Base-by-base conservation (phyloP, 768 basidiomycete species). In the Coprinellus micaceus region DNA sequence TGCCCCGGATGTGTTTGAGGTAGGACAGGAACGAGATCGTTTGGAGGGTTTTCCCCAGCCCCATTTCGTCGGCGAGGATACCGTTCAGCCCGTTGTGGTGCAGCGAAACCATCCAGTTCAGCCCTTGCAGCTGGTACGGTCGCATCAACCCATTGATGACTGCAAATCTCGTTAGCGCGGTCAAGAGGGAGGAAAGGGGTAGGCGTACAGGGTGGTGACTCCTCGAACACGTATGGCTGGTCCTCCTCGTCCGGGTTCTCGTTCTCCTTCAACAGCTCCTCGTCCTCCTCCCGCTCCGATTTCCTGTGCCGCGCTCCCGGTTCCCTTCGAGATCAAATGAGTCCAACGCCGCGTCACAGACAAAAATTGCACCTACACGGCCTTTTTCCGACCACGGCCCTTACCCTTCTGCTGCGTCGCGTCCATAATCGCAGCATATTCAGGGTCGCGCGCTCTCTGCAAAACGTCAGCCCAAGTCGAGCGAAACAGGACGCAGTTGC, bases 21-120 rank as follows among this genome's bases (percentile, higher is more conserved):
- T 97, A 98, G 4, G 93, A 84, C 24, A 98, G 85, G 80, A 99
- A 99, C 1, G 96, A 88, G 64, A 99, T 96, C 0, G 96, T 98
- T 75, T 99, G 97, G 0, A 98, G 81, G 0, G 97, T 99, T 80
- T 99, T 99, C 12, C 97, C 95, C 26, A 99, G 85, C 71, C 95
- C 95, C 96, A 98, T 98, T 72, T 98, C 96, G 63, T 99, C 96
- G 0, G 96, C 95, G 7, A 98, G 83, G 56, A 98, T 98, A 48
- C 96, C 95, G 59, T 98, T 98, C 59, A 98, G 78, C 43, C 95
- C 94, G 63, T 98, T 97, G 67, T 97, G 94, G 64, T 99, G 89
- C 2, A 99, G 76, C 0, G 93, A 91, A 3, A 94, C 86, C 94
- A 98, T 89, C 95, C 96, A 97, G 67, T 96, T 96, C 41, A 98